Percentiles rank a stretch among this genome's conserved stretches.
These are phyloP conservation scores for Gnetum montanum DNA, from an alignment of 75 land plant species.

Conservation along the genomic window DNA sequence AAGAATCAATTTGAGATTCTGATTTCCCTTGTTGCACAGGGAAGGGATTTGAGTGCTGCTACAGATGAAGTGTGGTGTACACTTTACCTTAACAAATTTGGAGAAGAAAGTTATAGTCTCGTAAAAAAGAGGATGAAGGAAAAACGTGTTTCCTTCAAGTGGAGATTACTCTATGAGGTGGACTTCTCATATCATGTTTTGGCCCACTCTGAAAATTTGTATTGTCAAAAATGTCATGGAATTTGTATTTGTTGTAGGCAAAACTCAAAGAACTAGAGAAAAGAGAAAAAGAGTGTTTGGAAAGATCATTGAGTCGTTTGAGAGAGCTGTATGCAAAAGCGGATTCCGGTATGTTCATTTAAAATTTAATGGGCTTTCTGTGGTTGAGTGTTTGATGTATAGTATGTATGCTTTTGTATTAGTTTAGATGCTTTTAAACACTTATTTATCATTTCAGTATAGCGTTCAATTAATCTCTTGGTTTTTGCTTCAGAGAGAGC, in stretches of 20 bases:
- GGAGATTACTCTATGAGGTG: constrained; percentile 76
- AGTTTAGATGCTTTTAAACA: too few relatives aligned
- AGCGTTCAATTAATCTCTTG: too few relatives aligned
- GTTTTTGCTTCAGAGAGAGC: constrained; percentile 78
- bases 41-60: constrained; percentile 76
- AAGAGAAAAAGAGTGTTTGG: not conserved
- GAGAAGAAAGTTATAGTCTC: constrained; percentile 26
- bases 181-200: too few relatives aligned
- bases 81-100: constrained; percentile 64
- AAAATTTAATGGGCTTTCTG: not conserved
- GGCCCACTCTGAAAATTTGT: too few relatives aligned
- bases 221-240: too few relatives aligned
- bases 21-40: too few relatives aligned
- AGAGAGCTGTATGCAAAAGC: constrained; percentile 5
- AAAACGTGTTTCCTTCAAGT: constrained; percentile 36
- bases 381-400: too few relatives aligned
- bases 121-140: constrained; percentile 59
- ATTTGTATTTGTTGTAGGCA: not conserved
- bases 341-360: constrained; percentile 2
- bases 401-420: too few relatives aligned
- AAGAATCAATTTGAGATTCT: not conserved
- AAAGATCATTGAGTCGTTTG: constrained; percentile 7
- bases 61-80: constrained; percentile 76
- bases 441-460: too few relatives aligned
- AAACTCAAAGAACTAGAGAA: constrained; percentile 7